Conservation (phyloP, 257 asterid species). For the Haberlea rhodopensis region DNA sequence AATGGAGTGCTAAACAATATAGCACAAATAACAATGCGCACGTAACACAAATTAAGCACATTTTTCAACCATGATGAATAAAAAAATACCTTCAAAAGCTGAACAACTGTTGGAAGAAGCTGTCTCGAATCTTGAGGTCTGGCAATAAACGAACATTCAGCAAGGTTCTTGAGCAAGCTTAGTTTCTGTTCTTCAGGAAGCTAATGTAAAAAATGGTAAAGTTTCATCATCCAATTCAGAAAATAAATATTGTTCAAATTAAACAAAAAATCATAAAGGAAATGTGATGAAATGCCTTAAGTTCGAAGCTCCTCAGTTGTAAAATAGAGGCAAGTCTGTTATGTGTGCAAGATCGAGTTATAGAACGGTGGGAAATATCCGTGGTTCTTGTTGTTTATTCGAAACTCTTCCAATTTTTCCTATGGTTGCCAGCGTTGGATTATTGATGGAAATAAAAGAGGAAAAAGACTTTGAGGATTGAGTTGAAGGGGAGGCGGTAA, state of each 20-base stretch:
- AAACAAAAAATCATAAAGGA: constrained; percentile 13
- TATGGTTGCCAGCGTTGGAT: too few species aligned
- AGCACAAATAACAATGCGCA: constrained; percentile 17
- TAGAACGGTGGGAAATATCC: too few species aligned
- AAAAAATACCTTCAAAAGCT: constrained; percentile 70
- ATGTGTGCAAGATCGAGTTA: too few species aligned
- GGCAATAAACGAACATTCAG: constrained; percentile 83
- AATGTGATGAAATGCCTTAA: constrained; percentile 17
- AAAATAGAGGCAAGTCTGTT: constrained; percentile 4
- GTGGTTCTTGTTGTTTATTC: too few species aligned
- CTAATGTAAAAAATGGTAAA: constrained; percentile 40
- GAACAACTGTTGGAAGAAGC: constrained; percentile 82
- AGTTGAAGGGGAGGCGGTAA: too few species aligned
- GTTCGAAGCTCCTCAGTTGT: constrained; percentile 18
- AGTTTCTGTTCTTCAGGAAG: constrained; percentile 74
- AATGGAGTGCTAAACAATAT: background rate
- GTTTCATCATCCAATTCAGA: constrained; percentile 21
- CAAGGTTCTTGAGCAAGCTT: constrained; percentile 80
- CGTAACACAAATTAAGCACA: constrained; percentile 4
- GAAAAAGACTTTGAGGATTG: background rate
- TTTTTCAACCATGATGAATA: constrained; percentile 12
- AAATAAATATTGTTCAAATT: background rate
- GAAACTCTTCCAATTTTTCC: too few species aligned
- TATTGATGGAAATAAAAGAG: background rate
- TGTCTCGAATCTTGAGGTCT: constrained; percentile 83